These are phyloP conservation scores for Penicillium brasilianum DNA, from an alignment of 2,329 filamentous ascomycete genomes.

Conservation along the genomic window DNA sequence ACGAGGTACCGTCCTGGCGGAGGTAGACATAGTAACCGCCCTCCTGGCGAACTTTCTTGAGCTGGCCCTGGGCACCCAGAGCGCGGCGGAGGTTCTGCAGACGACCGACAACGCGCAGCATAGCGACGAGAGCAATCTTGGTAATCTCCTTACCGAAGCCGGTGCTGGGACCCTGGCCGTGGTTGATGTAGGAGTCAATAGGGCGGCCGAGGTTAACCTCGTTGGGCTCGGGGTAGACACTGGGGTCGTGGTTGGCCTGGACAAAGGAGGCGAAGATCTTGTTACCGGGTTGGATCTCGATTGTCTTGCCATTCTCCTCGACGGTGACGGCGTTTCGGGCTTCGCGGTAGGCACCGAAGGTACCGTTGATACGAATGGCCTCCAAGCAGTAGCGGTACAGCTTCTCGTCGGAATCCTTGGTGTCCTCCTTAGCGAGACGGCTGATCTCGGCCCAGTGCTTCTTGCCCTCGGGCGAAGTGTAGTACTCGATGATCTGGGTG, in stretches of 20 bases:
- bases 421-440: slow-evolving; percentile 60
- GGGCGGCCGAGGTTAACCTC: slow-evolving; percentile 68
- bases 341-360: slow-evolving; percentile 65
- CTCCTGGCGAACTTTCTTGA: slow-evolving; percentile 67
- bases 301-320: slow-evolving; percentile 56
- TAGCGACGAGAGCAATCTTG: slow-evolving; percentile 67
- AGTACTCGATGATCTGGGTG: slow-evolving; percentile 74
- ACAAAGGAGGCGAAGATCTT: slow-evolving; percentile 68
- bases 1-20: slow-evolving; percentile 67
- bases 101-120: slow-evolving; percentile 69
- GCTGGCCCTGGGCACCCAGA: slow-evolving; percentile 66
- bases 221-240: slow-evolving; percentile 65
- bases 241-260: slow-evolving; percentile 60
- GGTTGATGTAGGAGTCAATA: slow-evolving; percentile 67
- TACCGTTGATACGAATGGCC: slow-evolving; percentile 70
- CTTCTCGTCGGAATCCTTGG: slow-evolving; percentile 63
- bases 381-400: slow-evolving; percentile 74
- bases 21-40: slow-evolving; percentile 66
- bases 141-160: slow-evolving; percentile 66
- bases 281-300: slow-evolving; percentile 61
- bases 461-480: slow-evolving; percentile 63
- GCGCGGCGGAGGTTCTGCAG: slow-evolving; percentile 66
- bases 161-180: slow-evolving; percentile 66
- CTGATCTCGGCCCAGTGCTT: slow-evolving; percentile 66
- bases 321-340: slow-evolving; percentile 55